phyloP scores from a whole-genome alignment of 2,329 filamentous ascomycete genomes.

The Penicillium sp. region DNA sequence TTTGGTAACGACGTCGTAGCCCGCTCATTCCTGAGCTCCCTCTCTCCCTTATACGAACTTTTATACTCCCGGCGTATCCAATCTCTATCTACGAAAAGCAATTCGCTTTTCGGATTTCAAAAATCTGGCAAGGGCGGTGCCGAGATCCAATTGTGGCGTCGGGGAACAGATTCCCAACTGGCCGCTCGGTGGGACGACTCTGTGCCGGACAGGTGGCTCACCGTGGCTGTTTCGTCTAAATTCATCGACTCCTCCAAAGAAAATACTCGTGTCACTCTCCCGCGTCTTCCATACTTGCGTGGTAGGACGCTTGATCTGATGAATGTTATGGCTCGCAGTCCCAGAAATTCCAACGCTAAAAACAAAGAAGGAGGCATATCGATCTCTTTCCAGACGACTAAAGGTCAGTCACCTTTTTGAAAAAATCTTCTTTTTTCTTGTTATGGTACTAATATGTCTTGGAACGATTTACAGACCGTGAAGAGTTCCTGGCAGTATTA shows the following conservation, averaged over 20 bases:
- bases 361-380: slow-evolving; percentile 24
- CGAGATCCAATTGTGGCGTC: slow-evolving; percentile 33
- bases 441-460: not conserved
- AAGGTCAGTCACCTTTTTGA: slow-evolving; percentile 18
- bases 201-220: slow-evolving; percentile 32
- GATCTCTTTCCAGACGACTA: slow-evolving; percentile 25
- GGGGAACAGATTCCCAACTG: slow-evolving; percentile 24
- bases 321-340: slow-evolving; percentile 26
- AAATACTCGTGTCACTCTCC: slow-evolving; percentile 24
- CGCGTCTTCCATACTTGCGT: slow-evolving; percentile 19
- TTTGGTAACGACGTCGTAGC: slow-evolving; percentile 23
- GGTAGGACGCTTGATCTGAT: slow-evolving; percentile 31
- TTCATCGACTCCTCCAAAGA: slow-evolving; percentile 19
- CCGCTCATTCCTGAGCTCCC: slow-evolving; percentile 28
- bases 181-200: slow-evolving; percentile 30
- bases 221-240: slow-evolving; percentile 21
- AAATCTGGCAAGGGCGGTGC: slow-evolving; percentile 30
- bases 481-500: slow-evolving; percentile 20
- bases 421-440: not conserved
- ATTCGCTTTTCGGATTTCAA: slow-evolving; percentile 20
- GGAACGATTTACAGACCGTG: slow-evolving; percentile 13
- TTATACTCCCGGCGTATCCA: slow-evolving; percentile 29
- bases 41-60: slow-evolving; percentile 29
- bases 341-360: slow-evolving; percentile 21
- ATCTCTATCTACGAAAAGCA: slow-evolving; percentile 28